Evolutionary conservation across 176 grass and related monocot genomes (phyloP).

Genomic region (Calamus simplicifolius): DNA sequence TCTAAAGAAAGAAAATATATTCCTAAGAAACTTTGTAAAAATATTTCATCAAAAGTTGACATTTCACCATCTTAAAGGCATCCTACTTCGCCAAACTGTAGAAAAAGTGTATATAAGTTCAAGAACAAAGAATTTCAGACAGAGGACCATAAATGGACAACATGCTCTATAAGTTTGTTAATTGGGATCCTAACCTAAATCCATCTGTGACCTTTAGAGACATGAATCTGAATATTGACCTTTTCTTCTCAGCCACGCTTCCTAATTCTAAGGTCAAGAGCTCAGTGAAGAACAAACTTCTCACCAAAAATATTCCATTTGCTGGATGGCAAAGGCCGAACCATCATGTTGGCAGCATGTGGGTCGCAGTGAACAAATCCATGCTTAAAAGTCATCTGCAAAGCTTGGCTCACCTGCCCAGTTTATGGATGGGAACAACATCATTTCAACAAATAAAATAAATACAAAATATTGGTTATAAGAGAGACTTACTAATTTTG

Average conservation of each 20-base stretch:
- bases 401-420: conserved; percentile 61
- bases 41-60: too few relatives aligned
- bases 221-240: too few relatives aligned
- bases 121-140: not conserved
- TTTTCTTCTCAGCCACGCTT: too few relatives aligned
- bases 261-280: conserved; percentile 5
- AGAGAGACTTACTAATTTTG: conserved; percentile 65
- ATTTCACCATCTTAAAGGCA: too few relatives aligned
- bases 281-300: conserved; percentile 9
- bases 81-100: not conserved
- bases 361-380: conserved; percentile 99
- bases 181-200: too few relatives aligned
- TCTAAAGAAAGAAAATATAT: too few relatives aligned
- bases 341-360: conserved; percentile 98
- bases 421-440: conserved; percentile 5
- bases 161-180: not conserved
- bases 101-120: not conserved
- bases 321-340: conserved; percentile 54
- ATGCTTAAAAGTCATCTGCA: conserved; percentile 98
- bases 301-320: conserved; percentile 51
- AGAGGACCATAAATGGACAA: not conserved
- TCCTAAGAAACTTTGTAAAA: too few relatives aligned
- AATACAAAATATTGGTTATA: not conserved
- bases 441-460: not conserved
- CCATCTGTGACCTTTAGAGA: too few relatives aligned